Evolutionary conservation across 345 rosid genomes (phyloP).

Genomic region (Salix koriyanagi): DNA sequence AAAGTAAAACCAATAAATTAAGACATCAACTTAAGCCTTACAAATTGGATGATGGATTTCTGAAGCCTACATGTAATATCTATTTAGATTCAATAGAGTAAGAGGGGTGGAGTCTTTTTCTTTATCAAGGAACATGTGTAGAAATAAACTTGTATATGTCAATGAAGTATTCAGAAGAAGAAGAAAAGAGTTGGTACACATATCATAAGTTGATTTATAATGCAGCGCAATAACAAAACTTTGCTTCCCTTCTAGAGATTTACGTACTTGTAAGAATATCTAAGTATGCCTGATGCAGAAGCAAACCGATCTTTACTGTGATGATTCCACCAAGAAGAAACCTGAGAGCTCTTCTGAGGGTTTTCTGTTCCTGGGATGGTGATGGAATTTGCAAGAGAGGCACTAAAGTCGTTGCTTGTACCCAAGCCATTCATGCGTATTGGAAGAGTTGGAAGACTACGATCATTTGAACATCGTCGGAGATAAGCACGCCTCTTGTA

Average conservation of each 20-base stretch:
- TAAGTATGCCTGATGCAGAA: slow-evolving; percentile 74
- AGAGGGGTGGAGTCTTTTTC: neutral
- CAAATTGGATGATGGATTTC: neutral
- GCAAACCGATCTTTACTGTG: slow-evolving; percentile 58
- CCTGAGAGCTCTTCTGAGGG: slow-evolving; percentile 38
- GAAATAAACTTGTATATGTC: neutral
- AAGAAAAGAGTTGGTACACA: neutral
- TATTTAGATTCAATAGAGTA: neutral
- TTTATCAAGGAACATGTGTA: neutral
- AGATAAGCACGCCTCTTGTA: slow-evolving; percentile 50
- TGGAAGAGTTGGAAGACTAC: slow-evolving; percentile 53
- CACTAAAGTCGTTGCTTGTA: slow-evolving; percentile 66
- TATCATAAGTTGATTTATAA: neutral
- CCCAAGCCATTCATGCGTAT: slow-evolving; percentile 66
- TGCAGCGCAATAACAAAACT: neutral
- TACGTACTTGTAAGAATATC: slow-evolving; percentile 80
- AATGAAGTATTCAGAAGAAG: neutral
- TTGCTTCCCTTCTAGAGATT: slow-evolving; percentile 1
- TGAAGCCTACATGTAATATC: neutral
- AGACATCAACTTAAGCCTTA: neutral
- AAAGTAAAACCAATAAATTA: neutral
- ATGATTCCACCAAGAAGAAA: slow-evolving; percentile 52
- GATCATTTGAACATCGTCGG: slow-evolving; percentile 47
- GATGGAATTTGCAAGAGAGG: slow-evolving; percentile 42
- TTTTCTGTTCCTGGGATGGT: slow-evolving; percentile 26